Evolutionary conservation across 2,329 filamentous ascomycete species (phyloP).

Genomic region (Hypoxylon sp.): DNA sequence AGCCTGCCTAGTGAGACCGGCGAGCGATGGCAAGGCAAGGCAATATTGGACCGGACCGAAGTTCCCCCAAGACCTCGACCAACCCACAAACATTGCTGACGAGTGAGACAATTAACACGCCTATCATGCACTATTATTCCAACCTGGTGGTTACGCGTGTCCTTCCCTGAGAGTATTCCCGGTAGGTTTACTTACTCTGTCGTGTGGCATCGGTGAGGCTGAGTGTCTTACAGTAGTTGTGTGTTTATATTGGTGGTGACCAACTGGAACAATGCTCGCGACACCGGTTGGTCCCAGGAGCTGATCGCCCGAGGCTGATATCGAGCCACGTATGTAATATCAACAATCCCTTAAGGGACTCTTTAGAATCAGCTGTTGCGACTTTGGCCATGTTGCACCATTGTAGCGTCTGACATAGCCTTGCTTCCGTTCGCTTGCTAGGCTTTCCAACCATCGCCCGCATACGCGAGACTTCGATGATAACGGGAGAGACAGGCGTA

Average conservation of each 20-base stretch:
- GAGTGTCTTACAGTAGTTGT: slow-evolving; percentile 37
- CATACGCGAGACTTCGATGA: slow-evolving; percentile 36
- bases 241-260: slow-evolving; percentile 10
- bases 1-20: slow-evolving; percentile 15
- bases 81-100: slow-evolving; percentile 20
- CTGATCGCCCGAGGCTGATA: slow-evolving; percentile 35
- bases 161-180: slow-evolving; percentile 20
- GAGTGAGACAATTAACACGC: slow-evolving; percentile 22
- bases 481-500: slow-evolving; percentile 29
- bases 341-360: slow-evolving; percentile 29
- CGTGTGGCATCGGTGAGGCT: slow-evolving; percentile 38
- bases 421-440: slow-evolving; percentile 25
- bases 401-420: slow-evolving; percentile 24
- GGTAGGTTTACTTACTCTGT: neutral
- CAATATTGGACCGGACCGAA: slow-evolving; percentile 14
- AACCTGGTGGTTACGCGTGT: slow-evolving; percentile 38
- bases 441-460: slow-evolving; percentile 7
- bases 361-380: slow-evolving; percentile 32
- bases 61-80: neutral
- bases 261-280: slow-evolving; percentile 21
- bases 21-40: slow-evolving; percentile 1
- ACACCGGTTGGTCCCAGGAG: slow-evolving; percentile 31
- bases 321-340: slow-evolving; percentile 40
- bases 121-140: slow-evolving; percentile 20
- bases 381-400: slow-evolving; percentile 26